Evolutionary conservation across 148 eudicot species (phyloP).

Genomic region (Rhododendron ferrugineum): DNA sequence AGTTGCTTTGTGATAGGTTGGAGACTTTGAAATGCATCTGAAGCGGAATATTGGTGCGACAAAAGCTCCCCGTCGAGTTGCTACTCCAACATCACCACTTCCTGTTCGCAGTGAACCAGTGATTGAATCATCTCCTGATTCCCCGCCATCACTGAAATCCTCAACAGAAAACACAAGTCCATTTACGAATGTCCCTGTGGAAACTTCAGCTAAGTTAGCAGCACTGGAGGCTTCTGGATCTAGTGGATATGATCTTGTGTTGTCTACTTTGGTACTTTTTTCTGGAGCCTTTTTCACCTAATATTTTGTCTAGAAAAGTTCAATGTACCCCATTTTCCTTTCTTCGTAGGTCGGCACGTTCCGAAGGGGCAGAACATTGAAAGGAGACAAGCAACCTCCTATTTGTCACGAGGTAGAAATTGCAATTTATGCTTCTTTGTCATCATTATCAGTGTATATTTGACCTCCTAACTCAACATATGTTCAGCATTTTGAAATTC

Average conservation of each 20-base stretch:
- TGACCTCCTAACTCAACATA: neutral
- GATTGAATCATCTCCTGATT: conserved; percentile 39
- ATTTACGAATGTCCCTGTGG: conserved; percentile 50
- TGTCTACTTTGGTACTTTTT: conserved; percentile 73
- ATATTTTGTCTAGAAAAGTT: neutral
- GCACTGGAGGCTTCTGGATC: conserved; percentile 85
- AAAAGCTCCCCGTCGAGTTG: conserved; percentile 32
- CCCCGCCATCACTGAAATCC: conserved; percentile 40
- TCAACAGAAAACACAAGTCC: conserved; percentile 52
- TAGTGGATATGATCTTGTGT: conserved; percentile 61
- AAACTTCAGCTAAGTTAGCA: conserved; percentile 55
- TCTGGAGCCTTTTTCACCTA: neutral
- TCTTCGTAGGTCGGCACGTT: conserved; percentile 72
- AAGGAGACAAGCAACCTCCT: conserved; percentile 75
- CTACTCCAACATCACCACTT: conserved; percentile 36
- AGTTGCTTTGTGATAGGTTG: conserved; percentile 46
- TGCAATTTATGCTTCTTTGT: neutral
- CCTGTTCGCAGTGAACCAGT: conserved; percentile 57
- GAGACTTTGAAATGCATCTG: conserved; percentile 85
- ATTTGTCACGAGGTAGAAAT: conserved; percentile 62
- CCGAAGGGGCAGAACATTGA: conserved; percentile 64
- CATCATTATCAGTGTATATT: neutral
- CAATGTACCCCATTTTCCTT: neutral
- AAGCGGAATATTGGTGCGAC: conserved; percentile 68
- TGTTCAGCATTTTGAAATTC: neutral